phyloP scores from a whole-genome alignment of 2,329 filamentous ascomycete species.

The Pyrenophora seminiperda region DNA sequence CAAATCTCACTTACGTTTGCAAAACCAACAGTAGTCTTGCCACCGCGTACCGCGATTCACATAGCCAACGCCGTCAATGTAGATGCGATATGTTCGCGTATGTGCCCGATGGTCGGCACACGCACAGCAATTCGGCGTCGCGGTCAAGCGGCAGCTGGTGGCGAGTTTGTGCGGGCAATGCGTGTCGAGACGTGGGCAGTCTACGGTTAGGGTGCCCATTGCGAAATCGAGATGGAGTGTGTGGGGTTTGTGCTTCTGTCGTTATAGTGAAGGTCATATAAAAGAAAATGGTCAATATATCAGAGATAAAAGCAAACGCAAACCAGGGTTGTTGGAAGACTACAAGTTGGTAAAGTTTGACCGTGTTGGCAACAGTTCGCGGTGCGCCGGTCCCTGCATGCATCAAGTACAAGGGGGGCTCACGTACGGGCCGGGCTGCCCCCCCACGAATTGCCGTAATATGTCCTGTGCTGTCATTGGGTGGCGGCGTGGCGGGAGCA shows the following conservation, averaged over 20 bases:
- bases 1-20: constrained; percentile 43
- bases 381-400: too few relatives aligned
- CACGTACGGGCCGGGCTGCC: too few relatives aligned
- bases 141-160: constrained; percentile 50
- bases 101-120: constrained; percentile 51
- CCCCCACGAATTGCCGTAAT: too few relatives aligned
- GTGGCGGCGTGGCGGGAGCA: too few relatives aligned
- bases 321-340: too few relatives aligned
- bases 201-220: constrained; percentile 50
- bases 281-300: too few relatives aligned
- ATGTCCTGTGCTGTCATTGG: too few relatives aligned
- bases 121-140: constrained; percentile 49
- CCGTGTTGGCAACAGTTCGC: too few relatives aligned
- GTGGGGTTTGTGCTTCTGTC: neutral
- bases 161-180: constrained; percentile 52
- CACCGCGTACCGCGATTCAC: constrained; percentile 55
- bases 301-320: too few relatives aligned
- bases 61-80: constrained; percentile 58
- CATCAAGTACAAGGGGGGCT: too few relatives aligned
- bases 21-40: constrained; percentile 60
- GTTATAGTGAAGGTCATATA: too few relatives aligned
- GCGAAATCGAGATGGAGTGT: constrained; percentile 1
- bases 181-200: constrained; percentile 42
- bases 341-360: too few relatives aligned
- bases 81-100: constrained; percentile 52